Evolutionary conservation across 768 basidiomycete species (phyloP), one percentile per base, ranked within the genome.

Genomic region (Royoungia palumana): DNA sequence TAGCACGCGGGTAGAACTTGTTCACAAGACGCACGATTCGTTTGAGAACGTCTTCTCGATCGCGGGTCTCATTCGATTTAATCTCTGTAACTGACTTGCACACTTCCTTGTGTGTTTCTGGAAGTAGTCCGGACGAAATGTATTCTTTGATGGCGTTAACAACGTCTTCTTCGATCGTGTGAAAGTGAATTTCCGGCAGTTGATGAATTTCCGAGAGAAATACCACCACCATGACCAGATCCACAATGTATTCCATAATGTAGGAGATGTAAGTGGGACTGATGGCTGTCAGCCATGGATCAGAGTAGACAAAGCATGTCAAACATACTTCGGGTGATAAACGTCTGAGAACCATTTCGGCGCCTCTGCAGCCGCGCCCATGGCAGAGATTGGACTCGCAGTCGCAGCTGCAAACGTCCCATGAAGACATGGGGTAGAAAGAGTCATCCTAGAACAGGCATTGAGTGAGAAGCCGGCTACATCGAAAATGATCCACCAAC

Each of bases 171-270:
- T 48, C 47, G 16, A 48, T 48, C 13, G n/a, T 8, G 24, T 9
- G 30, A 21, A 13, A 20, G 35, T 10, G 11, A 5, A 4, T 11
- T 16, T 48, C 40, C n/a, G 32, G 32, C 16, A 42, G 27, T 22
- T 35, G 40, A 11, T 28, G 39, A 11, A 42, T 42, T 27, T 48
- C 47, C 28, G 47, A 36, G 12, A 49, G 47, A 35, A 49, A 43
- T 17, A 22, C 42, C 4, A 43, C 12, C 19, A 49, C 41, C 13
- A 43, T 11, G 25, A 49, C 19, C 25, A 49, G 20, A 36, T 49
- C 47, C 11, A 42, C 41, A 16, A 49, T 43, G n/a, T 49, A 49
- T 30, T 35, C 47, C 35, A 49, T 43, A 27, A 49, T 37, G 25
- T 35, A 43, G 22, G 41, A 30, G 21, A 49, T 37, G 19, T 24